These are phyloP conservation scores for Apophysomyces ossiformis DNA, from an alignment of 371 early-diverging fungal genomes.

Conservation along the genomic window DNA sequence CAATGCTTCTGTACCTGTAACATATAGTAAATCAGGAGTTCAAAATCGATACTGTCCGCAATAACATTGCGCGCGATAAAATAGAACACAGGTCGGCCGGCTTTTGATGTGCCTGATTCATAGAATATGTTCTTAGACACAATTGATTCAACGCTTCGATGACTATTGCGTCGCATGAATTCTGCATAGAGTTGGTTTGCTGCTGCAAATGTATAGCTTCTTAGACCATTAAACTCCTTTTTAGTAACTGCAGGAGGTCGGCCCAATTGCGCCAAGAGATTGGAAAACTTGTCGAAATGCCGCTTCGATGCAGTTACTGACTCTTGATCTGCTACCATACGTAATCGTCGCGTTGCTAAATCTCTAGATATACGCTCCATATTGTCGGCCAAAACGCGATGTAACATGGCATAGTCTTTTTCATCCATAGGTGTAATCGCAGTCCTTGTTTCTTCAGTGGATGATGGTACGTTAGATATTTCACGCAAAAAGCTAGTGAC, in stretches of 20 bases:
- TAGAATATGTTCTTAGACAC: slow-evolving; percentile 71
- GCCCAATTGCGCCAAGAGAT: slow-evolving; percentile 82
- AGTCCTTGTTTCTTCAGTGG: slow-evolving; percentile 12
- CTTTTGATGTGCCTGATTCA: slow-evolving; percentile 78
- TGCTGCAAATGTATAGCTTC: slow-evolving; percentile 38
- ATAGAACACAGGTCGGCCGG: slow-evolving; percentile 79
- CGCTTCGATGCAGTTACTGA: slow-evolving; percentile 37
- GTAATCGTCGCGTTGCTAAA: slow-evolving; percentile 36
- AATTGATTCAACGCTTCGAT: slow-evolving; percentile 62
- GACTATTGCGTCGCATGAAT: slow-evolving; percentile 75
- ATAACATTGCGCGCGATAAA: slow-evolving; percentile 76
- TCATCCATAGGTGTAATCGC: slow-evolving; percentile 51
- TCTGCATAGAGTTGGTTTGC: slow-evolving; percentile 67
- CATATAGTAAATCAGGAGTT: slow-evolving; percentile 73
- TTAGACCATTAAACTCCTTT: slow-evolving; percentile 20
- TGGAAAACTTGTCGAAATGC: slow-evolving; percentile 75
- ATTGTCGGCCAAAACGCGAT: slow-evolving; percentile 67
- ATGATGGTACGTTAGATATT: slow-evolving; percentile 41
- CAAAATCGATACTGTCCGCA: slow-evolving; percentile 77
- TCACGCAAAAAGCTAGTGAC: slow-evolving; percentile 62
- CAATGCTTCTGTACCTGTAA: slow-evolving; percentile 51
- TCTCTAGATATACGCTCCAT: slow-evolving; percentile 67
- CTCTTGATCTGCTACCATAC: slow-evolving; percentile 19
- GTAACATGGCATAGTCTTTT: slow-evolving; percentile 57
- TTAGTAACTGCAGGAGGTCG: slow-evolving; percentile 59